phyloP scores from a whole-genome alignment of 805 yeast genomes.

The Candida saitoana region DNA sequence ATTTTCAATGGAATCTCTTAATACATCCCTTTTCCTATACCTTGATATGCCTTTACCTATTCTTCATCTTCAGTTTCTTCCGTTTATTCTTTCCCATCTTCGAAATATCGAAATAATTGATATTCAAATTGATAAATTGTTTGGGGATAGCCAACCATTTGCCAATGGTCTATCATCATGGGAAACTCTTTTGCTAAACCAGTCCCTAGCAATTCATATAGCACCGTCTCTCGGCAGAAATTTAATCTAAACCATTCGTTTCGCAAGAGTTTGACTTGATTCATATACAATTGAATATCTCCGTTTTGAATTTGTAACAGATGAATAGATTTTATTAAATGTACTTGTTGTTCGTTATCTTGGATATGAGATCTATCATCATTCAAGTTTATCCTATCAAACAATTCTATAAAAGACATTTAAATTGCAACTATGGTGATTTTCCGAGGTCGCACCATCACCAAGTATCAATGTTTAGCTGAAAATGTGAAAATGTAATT shows the following conservation, averaged over 20 bases:
- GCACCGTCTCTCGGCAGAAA: not conserved
- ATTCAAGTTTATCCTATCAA: not conserved
- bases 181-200: not conserved
- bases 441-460: not conserved
- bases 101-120: not conserved
- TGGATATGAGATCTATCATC: not conserved
- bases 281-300: not conserved
- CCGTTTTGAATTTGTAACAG: not conserved
- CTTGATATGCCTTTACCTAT: no score
- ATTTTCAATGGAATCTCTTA: no score
- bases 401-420: slow-evolving; percentile 2
- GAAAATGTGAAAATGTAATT: no score
- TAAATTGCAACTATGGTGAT: not conserved
- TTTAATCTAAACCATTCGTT: slow-evolving; percentile 2
- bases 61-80: not conserved
- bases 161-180: not conserved
- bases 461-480: not conserved
- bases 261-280: not conserved
- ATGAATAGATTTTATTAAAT: not conserved
- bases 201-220: not conserved
- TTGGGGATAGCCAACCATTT: not conserved
- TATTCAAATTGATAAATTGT: slow-evolving; percentile 6
- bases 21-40: no score
- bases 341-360: not conserved
- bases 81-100: not conserved